Base-by-base conservation (phyloP, 495 filamentous ascomycete species). In the Apiosordaria backusii region DNA sequence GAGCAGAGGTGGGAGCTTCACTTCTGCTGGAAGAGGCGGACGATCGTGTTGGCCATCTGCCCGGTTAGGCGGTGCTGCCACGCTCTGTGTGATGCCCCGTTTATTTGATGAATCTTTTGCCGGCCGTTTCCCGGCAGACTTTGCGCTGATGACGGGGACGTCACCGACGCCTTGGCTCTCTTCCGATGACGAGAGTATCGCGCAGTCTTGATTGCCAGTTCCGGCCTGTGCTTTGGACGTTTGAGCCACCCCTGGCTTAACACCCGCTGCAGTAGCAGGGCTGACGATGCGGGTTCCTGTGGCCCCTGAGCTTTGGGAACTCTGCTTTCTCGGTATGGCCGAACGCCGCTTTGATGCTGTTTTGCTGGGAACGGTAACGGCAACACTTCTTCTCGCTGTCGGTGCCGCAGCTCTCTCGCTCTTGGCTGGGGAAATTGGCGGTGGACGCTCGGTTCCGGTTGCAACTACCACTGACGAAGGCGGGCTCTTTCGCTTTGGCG, bases 241-340 rank as follows among this genome's bases (percentile, higher is more conserved):
- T 18, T 26, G 57, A 13, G 57, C 24, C 18, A 18, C 57, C n/a
- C 4, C 24, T 4, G 7, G 55, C 26, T 67, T 69, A 15, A 13
- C 26, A 13, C 24, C 13, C 13, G 71, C 50, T 24, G 68, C 23
- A 13, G 35, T 57, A 21, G 58, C 52, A 15, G 63, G 57, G 57
- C 57, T 59, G 24, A 27, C 57, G 22, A 59, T 6, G 24, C 57
- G 57, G 1, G 57, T 23, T 5, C 22, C 26, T 23, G 57, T 23
- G 21, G n/a, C 23, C 16, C 57, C 60, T 0, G 79, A 77, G 7
- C 79, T 78, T 63, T 82, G 80, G 4, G 80, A 81, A 60, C 79
- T 80, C 54, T 71, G 67, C 35, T 78, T 76, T 19, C 80, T 76
- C 18, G 74, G 67, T 60, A 81, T 70, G 13, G 70, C 74, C 0